Percentiles rank a stretch among this genome's conserved stretches.
Conservation (phyloP, 148 eudicot genomes). For the Suaeda aralocaspica region DNA sequence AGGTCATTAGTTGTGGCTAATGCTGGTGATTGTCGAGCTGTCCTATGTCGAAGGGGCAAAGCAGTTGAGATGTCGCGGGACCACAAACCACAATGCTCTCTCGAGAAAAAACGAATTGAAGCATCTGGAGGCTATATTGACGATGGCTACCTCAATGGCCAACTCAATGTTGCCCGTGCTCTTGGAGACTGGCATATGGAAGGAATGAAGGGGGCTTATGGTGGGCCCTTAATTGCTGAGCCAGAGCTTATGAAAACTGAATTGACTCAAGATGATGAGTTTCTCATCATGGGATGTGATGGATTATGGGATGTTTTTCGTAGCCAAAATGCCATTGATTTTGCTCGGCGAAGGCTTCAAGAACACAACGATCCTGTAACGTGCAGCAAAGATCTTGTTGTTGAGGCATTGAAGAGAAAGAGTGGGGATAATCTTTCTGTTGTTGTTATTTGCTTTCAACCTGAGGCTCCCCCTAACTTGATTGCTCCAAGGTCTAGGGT, state of each 20-base stretch:
- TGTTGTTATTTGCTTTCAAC: slow-evolving; percentile 77
- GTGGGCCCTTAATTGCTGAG: slow-evolving; percentile 75
- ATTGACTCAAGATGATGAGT: slow-evolving; percentile 82
- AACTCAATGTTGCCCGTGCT: slow-evolving; percentile 84
- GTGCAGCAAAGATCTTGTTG: slow-evolving; percentile 75
- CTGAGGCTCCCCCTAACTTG: slow-evolving; percentile 67
- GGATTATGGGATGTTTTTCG: slow-evolving; percentile 91
- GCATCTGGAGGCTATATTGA: slow-evolving; percentile 74
- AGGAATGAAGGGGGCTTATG: slow-evolving; percentile 48
- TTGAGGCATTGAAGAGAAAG: slow-evolving; percentile 80
- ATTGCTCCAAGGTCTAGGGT: slow-evolving; percentile 56
- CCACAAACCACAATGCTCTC: slow-evolving; percentile 65
- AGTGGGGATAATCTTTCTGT: slow-evolving; percentile 78
- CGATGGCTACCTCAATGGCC: slow-evolving; percentile 92
- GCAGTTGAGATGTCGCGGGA: slow-evolving; percentile 87
- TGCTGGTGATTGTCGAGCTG: slow-evolving; percentile 96
- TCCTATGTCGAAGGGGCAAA: slow-evolving; percentile 75
- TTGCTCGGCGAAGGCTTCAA: slow-evolving; percentile 80
- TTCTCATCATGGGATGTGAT: slow-evolving; percentile 84
- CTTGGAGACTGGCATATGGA: slow-evolving; percentile 93
- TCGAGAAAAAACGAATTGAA: slow-evolving; percentile 72
- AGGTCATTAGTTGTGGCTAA: slow-evolving; percentile 90
- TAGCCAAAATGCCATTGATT: slow-evolving; percentile 95
- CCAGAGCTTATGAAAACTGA: slow-evolving; percentile 68
- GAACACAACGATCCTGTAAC: slow-evolving; percentile 75